phyloP scores from a whole-genome alignment of 2,329 filamentous ascomycete genomes.

The Verticillium longisporum region DNA sequence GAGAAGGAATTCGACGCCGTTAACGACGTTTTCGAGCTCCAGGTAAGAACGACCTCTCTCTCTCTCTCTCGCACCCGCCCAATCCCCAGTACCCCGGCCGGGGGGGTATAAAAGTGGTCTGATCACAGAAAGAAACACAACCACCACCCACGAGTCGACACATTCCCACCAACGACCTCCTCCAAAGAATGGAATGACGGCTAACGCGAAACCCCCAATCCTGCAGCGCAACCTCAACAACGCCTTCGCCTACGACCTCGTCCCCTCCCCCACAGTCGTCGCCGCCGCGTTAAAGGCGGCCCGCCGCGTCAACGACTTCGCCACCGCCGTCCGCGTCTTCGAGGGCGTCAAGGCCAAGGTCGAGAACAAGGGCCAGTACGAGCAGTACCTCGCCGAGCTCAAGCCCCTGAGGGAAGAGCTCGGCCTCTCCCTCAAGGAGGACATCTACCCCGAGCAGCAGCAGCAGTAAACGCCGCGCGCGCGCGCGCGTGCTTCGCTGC shows the following conservation, averaged over 20 bases:
- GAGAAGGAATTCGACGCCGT: slow-evolving; percentile 99
- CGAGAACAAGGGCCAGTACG: slow-evolving; percentile 95
- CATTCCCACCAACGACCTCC: too few species aligned
- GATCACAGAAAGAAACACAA: slow-evolving; percentile 9
- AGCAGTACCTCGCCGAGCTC: slow-evolving; percentile 91
- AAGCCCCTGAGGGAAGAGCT: slow-evolving; percentile 90
- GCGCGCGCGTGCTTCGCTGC: not conserved
- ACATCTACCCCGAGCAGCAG: slow-evolving; percentile 70
- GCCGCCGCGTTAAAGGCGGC: slow-evolving; percentile 88
- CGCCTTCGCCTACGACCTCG: slow-evolving; percentile 99
- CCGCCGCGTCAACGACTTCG: slow-evolving; percentile 95
- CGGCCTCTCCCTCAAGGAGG: slow-evolving; percentile 84
- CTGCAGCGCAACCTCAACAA: slow-evolving; percentile 89
- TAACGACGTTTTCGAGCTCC: slow-evolving; percentile 98
- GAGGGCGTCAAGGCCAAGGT: slow-evolving; percentile 99
- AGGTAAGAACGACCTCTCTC: slow-evolving; percentile 53
- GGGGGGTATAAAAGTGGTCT: slow-evolving; percentile 9
- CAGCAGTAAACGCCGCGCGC: slow-evolving; percentile 19
- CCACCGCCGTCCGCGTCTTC: slow-evolving; percentile 95
- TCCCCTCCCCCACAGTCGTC: slow-evolving; percentile 87
- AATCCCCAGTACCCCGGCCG: slow-evolving; percentile 1
- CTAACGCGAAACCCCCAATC: slow-evolving; percentile 3
- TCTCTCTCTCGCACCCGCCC: not conserved
- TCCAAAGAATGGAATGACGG: not conserved
- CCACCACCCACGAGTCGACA: not conserved